Evolutionary conservation across 441 rosid genomes (phyloP).

Genomic region (Euphorbia corollata): DNA sequence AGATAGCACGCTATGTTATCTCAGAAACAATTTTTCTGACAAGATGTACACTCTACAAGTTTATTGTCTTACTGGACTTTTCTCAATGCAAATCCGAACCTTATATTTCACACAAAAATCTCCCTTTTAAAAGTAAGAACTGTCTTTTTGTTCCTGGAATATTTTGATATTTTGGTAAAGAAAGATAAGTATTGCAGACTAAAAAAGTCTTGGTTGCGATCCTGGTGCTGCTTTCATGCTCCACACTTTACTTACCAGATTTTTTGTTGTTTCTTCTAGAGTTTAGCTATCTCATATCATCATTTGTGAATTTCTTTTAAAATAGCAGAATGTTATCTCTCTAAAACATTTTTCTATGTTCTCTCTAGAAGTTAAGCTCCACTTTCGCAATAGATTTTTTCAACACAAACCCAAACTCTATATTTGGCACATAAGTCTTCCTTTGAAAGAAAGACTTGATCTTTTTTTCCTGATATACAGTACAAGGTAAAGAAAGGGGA

Average conservation of each 20-base stretch:
- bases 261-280: background rate
- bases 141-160: background rate
- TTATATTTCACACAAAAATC: background rate
- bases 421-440: background rate
- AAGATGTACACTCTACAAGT: background rate
- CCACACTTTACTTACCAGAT: background rate
- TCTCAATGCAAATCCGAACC: background rate
- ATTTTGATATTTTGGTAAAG: background rate
- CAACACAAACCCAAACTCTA: background rate
- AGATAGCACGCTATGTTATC: background rate
- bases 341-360: background rate
- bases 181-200: background rate
- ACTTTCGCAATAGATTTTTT: background rate
- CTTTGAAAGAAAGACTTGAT: background rate
- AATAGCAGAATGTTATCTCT: background rate
- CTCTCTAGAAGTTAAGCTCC: background rate
- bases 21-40: background rate
- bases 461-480: background rate
- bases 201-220: background rate
- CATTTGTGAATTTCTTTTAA: background rate
- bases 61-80: background rate
- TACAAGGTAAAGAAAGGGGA: background rate
- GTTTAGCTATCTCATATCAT: background rate
- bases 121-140: background rate
- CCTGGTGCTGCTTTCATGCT: background rate